A percentile compares a stretch with the other conserved stretches of the same genome.
Conservation (phyloP, 768 basidiomycete species). For the Calvatia gigantea region DNA sequence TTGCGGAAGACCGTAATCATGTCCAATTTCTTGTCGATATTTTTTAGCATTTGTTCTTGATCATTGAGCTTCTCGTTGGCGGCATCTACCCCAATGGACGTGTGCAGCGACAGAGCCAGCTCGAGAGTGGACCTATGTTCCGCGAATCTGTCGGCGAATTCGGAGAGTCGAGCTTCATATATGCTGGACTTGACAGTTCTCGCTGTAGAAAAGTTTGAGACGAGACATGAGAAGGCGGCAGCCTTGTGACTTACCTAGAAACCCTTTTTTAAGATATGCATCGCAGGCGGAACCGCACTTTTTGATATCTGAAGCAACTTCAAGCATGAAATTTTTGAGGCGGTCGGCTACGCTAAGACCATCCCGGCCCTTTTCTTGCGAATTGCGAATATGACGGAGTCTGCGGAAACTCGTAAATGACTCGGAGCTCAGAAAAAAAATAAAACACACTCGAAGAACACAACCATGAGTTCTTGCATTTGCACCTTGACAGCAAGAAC, state of each 20-base stretch:
- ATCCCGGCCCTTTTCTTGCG: slow-evolving; percentile 24
- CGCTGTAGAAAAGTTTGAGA: slow-evolving; percentile 18
- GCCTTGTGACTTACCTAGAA: slow-evolving; percentile 26
- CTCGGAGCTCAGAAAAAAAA: not conserved
- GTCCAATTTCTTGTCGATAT: slow-evolving; percentile 27
- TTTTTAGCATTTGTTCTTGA: slow-evolving; percentile 16
- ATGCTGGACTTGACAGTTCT: slow-evolving; percentile 30
- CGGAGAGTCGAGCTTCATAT: slow-evolving; percentile 35
- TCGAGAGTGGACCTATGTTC: slow-evolving; percentile 30
- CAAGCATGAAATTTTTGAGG: slow-evolving; percentile 22
- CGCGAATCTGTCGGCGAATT: slow-evolving; percentile 27
- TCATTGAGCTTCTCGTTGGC: slow-evolving; percentile 26
- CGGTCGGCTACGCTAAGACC: slow-evolving; percentile 27
- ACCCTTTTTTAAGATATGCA: slow-evolving; percentile 38
- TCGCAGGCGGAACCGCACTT: slow-evolving; percentile 43
- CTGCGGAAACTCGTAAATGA: slow-evolving; percentile 11
- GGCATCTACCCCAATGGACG: slow-evolving; percentile 31
- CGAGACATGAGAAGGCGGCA: not conserved
- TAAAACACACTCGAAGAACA: slow-evolving; percentile 37
- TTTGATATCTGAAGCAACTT: slow-evolving; percentile 36
- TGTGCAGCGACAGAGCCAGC: slow-evolving; percentile 33
- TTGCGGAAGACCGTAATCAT: slow-evolving; percentile 32
- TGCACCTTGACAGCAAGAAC: slow-evolving; percentile 39
- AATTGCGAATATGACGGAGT: slow-evolving; percentile 24
- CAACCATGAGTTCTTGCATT: slow-evolving; percentile 46